A percentile compares a stretch with the other conserved stretches of the same genome.
These are phyloP conservation scores for Fusarium oxysporum DNA, from an alignment of 2,329 filamentous ascomycete species.

Conservation along the genomic window DNA sequence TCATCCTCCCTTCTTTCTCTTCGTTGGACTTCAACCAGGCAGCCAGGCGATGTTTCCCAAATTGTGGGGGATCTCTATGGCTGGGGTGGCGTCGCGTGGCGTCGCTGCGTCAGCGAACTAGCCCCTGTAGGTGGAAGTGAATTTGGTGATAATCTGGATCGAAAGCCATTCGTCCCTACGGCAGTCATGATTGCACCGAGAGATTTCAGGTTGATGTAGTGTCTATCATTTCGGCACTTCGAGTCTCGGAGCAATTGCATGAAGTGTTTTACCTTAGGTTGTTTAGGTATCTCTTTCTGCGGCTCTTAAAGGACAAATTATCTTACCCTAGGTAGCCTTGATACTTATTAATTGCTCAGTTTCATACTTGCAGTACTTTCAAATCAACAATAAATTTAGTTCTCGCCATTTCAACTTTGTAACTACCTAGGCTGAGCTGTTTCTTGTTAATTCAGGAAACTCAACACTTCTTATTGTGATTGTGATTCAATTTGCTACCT, in stretches of 20 bases:
- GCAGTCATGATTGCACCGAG: not conserved
- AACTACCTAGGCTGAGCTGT: not conserved
- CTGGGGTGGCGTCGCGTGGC: conserved; percentile 36
- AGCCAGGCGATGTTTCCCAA: not conserved
- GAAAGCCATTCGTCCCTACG: not conserved
- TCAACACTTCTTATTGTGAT: not conserved
- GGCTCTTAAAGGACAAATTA: not conserved
- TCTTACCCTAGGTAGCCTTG: not conserved
- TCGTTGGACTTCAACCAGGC: not conserved
- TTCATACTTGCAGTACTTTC: not conserved
- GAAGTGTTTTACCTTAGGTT: not conserved
- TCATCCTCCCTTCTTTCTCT: conserved; percentile 9
- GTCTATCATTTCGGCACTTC: not conserved
- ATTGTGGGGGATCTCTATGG: conserved; percentile 29
- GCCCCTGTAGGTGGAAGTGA: conserved; percentile 22
- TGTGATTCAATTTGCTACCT: not conserved
- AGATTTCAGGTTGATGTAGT: not conserved
- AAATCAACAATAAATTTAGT: not conserved
- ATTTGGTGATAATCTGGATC: not conserved
- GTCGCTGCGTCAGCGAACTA: conserved; percentile 23
- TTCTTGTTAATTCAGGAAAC: not conserved
- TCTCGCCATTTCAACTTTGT: not conserved
- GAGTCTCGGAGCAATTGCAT: not conserved
- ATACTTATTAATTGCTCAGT: not conserved
- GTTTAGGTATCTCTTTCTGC: not conserved